phyloP scores from a whole-genome alignment of 2,329 filamentous ascomycete genomes.

The Magnaporthiopsis rhizophila region DNA sequence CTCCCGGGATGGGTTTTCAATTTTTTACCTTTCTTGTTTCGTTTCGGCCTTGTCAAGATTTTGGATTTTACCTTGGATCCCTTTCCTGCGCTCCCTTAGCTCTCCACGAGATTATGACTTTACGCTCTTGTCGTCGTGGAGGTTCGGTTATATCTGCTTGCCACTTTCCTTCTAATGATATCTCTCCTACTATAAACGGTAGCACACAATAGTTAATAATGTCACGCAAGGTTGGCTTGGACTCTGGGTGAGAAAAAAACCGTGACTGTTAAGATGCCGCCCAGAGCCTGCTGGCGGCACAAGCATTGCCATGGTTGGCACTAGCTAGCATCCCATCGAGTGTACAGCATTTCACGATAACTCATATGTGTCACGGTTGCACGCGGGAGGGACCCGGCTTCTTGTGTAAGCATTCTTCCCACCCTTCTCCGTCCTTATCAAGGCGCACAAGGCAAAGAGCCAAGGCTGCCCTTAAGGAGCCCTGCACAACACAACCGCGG shows the following conservation, averaged over 20 bases:
- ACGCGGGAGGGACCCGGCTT: background rate
- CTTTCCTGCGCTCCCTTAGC: too few relatives aligned
- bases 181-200: background rate
- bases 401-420: background rate
- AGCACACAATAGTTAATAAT: too few relatives aligned
- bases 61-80: too few relatives aligned
- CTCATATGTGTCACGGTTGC: background rate
- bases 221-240: too few relatives aligned
- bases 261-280: too few relatives aligned
- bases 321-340: background rate
- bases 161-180: background rate
- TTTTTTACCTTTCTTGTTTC: background rate
- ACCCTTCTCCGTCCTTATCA: background rate
- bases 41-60: too few relatives aligned
- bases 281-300: background rate
- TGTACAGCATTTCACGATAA: background rate
- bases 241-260: too few relatives aligned
- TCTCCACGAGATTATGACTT: background rate
- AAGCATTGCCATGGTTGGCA: background rate
- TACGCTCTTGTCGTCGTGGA: background rate
- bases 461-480: background rate
- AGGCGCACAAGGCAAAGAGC: background rate
- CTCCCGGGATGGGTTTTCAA: background rate
- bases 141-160: background rate
- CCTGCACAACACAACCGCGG: background rate